These are phyloP conservation scores for Wallacemonas sp. DNA, from an alignment of 208 protist species.

Conservation along the genomic window DNA sequence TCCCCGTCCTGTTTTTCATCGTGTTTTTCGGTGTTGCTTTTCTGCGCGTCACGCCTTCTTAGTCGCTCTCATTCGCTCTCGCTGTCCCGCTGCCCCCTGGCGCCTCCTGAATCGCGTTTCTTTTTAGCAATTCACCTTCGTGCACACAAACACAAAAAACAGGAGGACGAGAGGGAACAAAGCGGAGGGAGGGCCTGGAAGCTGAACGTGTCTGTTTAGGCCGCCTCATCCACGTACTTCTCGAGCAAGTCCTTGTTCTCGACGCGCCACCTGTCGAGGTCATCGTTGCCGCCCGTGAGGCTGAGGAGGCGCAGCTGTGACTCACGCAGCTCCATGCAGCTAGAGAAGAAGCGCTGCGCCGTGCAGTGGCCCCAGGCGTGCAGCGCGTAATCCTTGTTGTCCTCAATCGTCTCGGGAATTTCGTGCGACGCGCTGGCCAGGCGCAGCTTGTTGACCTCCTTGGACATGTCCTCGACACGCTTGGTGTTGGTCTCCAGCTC, in stretches of 20 bases:
- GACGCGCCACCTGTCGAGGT: constrained; percentile 52
- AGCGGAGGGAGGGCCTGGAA: not conserved
- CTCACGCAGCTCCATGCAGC: constrained; percentile 72
- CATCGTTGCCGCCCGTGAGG: constrained; percentile 32
- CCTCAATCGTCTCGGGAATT: constrained; percentile 41
- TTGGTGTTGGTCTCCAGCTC: constrained; percentile 26
- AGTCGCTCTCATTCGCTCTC: too few species aligned
- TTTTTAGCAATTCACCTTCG: not conserved
- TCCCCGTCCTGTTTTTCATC: constrained; percentile 4
- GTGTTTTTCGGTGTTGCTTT: not conserved
- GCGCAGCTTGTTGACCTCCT: constrained; percentile 48
- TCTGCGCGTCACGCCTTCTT: too few species aligned
- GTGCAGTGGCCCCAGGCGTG: constrained; percentile 66
- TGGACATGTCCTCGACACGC: constrained; percentile 44
- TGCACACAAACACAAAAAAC: not conserved
- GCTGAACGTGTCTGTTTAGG: too few species aligned
- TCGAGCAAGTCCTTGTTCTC: constrained; percentile 29
- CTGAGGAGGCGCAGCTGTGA: constrained; percentile 41
- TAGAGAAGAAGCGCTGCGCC: constrained; percentile 77
- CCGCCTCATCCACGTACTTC: constrained; percentile 37
- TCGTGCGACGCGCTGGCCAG: constrained; percentile 25
- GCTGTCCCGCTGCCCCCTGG: too few species aligned
- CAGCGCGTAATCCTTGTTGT: constrained; percentile 57
- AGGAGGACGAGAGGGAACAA: not conserved
- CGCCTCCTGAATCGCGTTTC: too few species aligned